Evolutionary conservation across 306 rosid species (phyloP).

Genomic region (Alnus rubra): DNA sequence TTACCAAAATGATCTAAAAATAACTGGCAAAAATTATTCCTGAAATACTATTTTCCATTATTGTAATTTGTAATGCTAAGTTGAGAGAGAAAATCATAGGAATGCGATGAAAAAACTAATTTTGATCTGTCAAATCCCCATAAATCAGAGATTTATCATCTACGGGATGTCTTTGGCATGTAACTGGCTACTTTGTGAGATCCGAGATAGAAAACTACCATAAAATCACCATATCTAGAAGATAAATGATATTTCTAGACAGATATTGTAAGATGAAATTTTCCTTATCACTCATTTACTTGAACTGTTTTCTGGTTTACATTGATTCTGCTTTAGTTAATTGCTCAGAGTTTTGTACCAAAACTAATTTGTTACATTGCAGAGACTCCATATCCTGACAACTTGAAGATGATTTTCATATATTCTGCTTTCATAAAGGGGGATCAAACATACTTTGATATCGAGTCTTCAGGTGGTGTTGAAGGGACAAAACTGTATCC

Average conservation of each 20-base stretch:
- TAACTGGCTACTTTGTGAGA: constrained; percentile 1
- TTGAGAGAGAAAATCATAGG: not conserved
- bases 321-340: not conserved
- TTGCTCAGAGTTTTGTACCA: not conserved
- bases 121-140: not conserved
- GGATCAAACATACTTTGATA: constrained; percentile 77
- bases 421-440: constrained; percentile 84
- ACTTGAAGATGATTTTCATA: constrained; percentile 53
- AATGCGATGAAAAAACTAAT: not conserved
- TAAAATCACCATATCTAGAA: not conserved
- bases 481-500: constrained; percentile 70
- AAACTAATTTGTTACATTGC: constrained; percentile 32
- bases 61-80: not conserved
- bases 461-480: constrained; percentile 52
- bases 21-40: not conserved
- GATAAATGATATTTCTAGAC: not conserved
- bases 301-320: not conserved
- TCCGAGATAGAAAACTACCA: not conserved
- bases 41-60: not conserved
- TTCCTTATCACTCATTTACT: not conserved
- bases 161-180: not conserved
- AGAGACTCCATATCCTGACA: constrained; percentile 70
- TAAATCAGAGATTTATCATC: not conserved
- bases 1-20: not conserved
- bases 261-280: not conserved